Percentiles rank a stretch among this genome's conserved stretches.
These are phyloP conservation scores for Zymoseptoria tritici DNA, from an alignment of 2,329 filamentous ascomycete genomes.

Conservation along the genomic window DNA sequence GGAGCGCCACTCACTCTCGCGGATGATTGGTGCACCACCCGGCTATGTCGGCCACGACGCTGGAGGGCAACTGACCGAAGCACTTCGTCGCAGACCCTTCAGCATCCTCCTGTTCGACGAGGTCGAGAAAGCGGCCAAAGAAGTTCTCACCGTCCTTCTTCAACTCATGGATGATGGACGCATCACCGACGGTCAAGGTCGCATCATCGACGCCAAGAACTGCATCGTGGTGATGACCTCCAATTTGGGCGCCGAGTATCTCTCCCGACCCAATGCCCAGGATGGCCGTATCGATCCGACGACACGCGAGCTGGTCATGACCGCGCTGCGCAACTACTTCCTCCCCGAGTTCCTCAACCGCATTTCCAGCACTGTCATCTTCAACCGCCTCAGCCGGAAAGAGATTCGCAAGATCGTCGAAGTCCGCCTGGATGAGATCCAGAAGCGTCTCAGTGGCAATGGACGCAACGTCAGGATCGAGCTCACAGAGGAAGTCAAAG, in stretches of 20 bases:
- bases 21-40: slow-evolving; percentile 96
- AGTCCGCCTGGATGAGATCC: slow-evolving; percentile 77
- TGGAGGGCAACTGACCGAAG: slow-evolving; percentile 91
- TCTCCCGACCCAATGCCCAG: slow-evolving; percentile 67
- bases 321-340: slow-evolving; percentile 88
- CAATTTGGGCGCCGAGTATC: slow-evolving; percentile 89
- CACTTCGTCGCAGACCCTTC: slow-evolving; percentile 87
- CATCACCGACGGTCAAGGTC: slow-evolving; percentile 95
- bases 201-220: slow-evolving; percentile 90
- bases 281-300: slow-evolving; percentile 81
- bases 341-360: slow-evolving; percentile 97
- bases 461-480: slow-evolving; percentile 76
- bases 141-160: slow-evolving; percentile 91
- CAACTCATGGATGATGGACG: slow-evolving; percentile 99
- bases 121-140: slow-evolving; percentile 97
- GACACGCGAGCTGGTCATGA: slow-evolving; percentile 85
- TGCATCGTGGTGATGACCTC: slow-evolving; percentile 99
- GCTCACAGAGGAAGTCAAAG: slow-evolving; percentile 78
- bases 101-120: slow-evolving; percentile 97
- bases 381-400: slow-evolving; percentile 83
- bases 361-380: slow-evolving; percentile 93
- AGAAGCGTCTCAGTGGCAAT: slow-evolving; percentile 81
- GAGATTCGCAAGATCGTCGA: slow-evolving; percentile 97
- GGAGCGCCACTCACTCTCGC: slow-evolving; percentile 86
- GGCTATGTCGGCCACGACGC: slow-evolving; percentile 96